Conservation (phyloP, 2,329 filamentous ascomycete species). For the Paraphaeosphaeria sporulosa region DNA sequence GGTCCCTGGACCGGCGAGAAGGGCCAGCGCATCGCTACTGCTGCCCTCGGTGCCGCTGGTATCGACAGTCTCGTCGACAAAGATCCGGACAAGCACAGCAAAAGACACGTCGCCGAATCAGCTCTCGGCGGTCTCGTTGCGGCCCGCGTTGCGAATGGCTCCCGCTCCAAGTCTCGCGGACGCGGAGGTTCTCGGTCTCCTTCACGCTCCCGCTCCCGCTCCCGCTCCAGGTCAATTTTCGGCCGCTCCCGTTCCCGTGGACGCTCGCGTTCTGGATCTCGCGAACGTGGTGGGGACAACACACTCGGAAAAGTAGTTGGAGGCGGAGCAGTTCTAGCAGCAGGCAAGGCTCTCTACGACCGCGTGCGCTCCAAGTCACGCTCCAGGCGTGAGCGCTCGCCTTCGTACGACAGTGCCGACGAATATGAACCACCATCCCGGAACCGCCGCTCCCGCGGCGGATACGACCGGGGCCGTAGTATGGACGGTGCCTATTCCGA, state of each 20-base stretch:
- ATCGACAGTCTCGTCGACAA: slow-evolving; percentile 78
- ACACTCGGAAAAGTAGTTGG: slow-evolving; percentile 59
- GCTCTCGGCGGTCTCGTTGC: slow-evolving; percentile 88
- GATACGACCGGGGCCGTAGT: slow-evolving; percentile 48
- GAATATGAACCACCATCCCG: slow-evolving; percentile 60
- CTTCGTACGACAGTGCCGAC: slow-evolving; percentile 57
- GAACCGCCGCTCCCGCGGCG: slow-evolving; percentile 48
- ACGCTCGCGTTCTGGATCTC: slow-evolving; percentile 50
- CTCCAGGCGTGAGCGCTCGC: slow-evolving; percentile 54
- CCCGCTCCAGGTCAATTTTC: slow-evolving; percentile 63
- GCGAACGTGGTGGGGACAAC: slow-evolving; percentile 55
- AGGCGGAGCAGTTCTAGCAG: slow-evolving; percentile 58
- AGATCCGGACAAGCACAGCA: slow-evolving; percentile 75
- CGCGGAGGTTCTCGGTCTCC: slow-evolving; percentile 56
- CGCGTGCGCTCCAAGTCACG: slow-evolving; percentile 63
- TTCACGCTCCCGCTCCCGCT: slow-evolving; percentile 74
- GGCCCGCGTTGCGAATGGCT: slow-evolving; percentile 83
- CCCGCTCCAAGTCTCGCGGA: slow-evolving; percentile 68
- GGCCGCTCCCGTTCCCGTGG: slow-evolving; percentile 49
- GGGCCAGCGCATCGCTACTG: slow-evolving; percentile 88
- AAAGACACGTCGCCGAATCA: slow-evolving; percentile 83
- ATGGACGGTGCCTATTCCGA: slow-evolving; percentile 54
- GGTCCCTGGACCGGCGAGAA: slow-evolving; percentile 92
- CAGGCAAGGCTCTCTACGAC: slow-evolving; percentile 62
- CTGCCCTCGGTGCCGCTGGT: slow-evolving; percentile 82